Conservation (phyloP, 1,284 basidiomycete species). For the Grifola frondosa region DNA sequence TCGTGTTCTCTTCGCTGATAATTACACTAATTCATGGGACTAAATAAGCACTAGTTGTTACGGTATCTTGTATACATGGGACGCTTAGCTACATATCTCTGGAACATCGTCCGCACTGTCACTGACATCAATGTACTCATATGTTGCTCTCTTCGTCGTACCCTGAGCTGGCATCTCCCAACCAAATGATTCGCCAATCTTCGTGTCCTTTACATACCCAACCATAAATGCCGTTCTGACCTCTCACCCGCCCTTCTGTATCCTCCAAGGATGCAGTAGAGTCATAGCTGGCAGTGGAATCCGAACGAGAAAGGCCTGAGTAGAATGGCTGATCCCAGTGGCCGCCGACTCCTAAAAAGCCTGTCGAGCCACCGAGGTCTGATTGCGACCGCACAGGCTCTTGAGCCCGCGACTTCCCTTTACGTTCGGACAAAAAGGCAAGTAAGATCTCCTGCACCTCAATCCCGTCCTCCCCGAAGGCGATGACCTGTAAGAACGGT, state of each 20-base stretch:
- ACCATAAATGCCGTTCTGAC: conserved; percentile 66
- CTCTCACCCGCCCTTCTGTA: conserved; percentile 41
- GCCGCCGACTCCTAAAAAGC: conserved; percentile 63
- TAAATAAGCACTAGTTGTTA: conserved; percentile 13
- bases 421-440: conserved; percentile 40
- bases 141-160: conserved; percentile 30
- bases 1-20: conserved; percentile 7
- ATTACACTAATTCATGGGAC: conserved; percentile 16
- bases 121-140: conserved; percentile 9
- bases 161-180: conserved; percentile 53
- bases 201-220: conserved; percentile 68
- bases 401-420: conserved; percentile 45
- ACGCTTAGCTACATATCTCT: conserved; percentile 17
- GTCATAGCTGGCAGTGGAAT: conserved; percentile 42
- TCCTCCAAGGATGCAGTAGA: conserved; percentile 50
- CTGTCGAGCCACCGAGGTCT: conserved; percentile 64
- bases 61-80: conserved; percentile 18
- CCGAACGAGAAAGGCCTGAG: conserved; percentile 39
- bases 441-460: conserved; percentile 67
- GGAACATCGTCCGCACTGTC: conserved; percentile 2
- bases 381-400: conserved; percentile 52
- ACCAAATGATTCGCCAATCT: conserved; percentile 78
- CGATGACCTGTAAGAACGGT: conserved; percentile 63
- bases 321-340: conserved; percentile 62
- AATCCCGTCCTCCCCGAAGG: conserved; percentile 64